phyloP scores from a whole-genome alignment of 129 eudicot genomes.

The Chrysanthemum lavandulifolium region DNA sequence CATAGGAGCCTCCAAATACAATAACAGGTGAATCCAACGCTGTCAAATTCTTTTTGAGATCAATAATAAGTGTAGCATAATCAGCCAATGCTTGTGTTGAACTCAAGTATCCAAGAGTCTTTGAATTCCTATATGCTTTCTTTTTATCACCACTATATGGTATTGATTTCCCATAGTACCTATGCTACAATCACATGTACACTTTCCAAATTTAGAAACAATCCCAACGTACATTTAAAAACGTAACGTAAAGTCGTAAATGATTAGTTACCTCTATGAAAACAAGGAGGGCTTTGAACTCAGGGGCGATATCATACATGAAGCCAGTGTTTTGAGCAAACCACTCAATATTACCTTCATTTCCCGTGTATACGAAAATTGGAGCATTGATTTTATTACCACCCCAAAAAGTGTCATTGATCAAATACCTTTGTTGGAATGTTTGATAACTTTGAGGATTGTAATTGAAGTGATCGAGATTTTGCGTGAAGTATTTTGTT shows the following conservation, averaged over 20 bases:
- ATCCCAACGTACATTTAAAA: background rate
- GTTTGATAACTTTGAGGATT: constrained; percentile 73
- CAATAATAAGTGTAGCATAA: constrained; percentile 80
- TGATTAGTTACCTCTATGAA: constrained; percentile 69
- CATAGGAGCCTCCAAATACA: constrained; percentile 98
- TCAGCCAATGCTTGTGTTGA: constrained; percentile 97
- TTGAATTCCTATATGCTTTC: constrained; percentile 62
- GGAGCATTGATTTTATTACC: constrained; percentile 69
- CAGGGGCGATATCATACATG: constrained; percentile 81
- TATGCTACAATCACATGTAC: constrained; percentile 62
- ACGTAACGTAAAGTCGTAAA: background rate
- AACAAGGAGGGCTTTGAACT: constrained; percentile 73
- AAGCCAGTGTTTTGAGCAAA: constrained; percentile 89
- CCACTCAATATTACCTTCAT: constrained; percentile 96
- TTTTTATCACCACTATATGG: constrained; percentile 77
- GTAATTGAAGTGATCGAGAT: constrained; percentile 86
- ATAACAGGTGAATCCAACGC: constrained; percentile 77
- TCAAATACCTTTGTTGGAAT: constrained; percentile 83
- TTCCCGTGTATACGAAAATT: constrained; percentile 84
- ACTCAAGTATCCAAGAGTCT: constrained; percentile 74
- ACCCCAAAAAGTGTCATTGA: constrained; percentile 79
- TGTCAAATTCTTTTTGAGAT: constrained; percentile 76
- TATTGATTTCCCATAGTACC: constrained; percentile 86
- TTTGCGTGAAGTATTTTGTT: constrained; percentile 68
- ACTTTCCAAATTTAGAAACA: constrained; percentile 13